Base-by-base conservation (phyloP, 1,139 yeast genomes). In the Yamadazyma membranifaciens region DNA sequence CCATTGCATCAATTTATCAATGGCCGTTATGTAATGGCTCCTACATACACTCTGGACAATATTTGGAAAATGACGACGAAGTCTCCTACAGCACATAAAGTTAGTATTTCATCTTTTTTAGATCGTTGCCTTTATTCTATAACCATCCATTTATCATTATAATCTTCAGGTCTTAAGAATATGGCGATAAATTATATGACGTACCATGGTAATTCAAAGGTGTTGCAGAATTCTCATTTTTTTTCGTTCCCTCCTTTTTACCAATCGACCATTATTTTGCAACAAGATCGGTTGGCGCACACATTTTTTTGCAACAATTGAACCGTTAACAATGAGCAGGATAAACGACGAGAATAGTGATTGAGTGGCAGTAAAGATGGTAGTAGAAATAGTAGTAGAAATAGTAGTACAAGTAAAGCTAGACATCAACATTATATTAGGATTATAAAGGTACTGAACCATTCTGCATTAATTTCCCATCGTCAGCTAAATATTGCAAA, bases 401-500 rank as follows among this genome's bases (percentile, higher is more conserved):
- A n/a, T n/a, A n/a, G n/a, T n/a, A n/a, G n/a, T n/a, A n/a, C n/a
- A n/a, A n/a, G n/a, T n/a, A n/a, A n/a, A n/a, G n/a, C n/a, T n/a
- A n/a, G n/a, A n/a, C n/a, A n/a, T n/a, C n/a, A n/a, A n/a, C 9
- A 13, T 27, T 27, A 12, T 6, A 27, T 5, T 6, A 9, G 6
- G 31, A 12, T 29, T n/a, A 9, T 9, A 14, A 14, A 16, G 9
- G 32, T 11, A 31, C 12, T 3, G 33, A 12, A 11, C 33, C 33
- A 31, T 31, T 31, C 14, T 31, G 20, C 10, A n/a, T 13, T 15
- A 9, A 17, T 25, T 26, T 12, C 12, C 12, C 36, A 13, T 54
- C 51, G 36, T 63, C 63, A 0, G 63, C 65, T 39, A 70, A 56
- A 38, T 59, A 63, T n/a, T 60, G 54, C 25, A 79, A 56, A 0